phyloP scores from a whole-genome alignment of 2,329 filamentous ascomycete species.

The Neurospora crassa region DNA sequence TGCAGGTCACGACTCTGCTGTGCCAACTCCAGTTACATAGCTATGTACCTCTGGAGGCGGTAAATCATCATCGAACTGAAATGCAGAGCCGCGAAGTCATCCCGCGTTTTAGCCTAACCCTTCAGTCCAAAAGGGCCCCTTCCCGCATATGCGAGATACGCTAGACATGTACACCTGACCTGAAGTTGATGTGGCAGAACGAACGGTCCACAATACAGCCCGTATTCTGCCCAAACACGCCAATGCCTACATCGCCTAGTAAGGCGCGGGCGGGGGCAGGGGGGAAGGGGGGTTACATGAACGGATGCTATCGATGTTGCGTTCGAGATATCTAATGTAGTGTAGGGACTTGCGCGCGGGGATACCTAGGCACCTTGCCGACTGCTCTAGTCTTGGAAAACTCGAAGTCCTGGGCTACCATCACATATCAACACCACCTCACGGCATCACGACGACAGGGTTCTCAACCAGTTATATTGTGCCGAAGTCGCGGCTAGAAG shows the following conservation, averaged over 20 bases:
- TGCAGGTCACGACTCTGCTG: neutral
- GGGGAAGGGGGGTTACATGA: neutral
- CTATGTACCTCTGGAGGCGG: too few species aligned
- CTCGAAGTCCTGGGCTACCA: neutral
- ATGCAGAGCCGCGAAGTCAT: neutral
- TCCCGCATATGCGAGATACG: neutral
- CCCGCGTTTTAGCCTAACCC: neutral
- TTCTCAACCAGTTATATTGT: neutral
- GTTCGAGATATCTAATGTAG: neutral
- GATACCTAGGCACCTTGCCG: neutral
- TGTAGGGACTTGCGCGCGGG: neutral
- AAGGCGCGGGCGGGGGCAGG: neutral
- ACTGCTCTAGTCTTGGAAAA: neutral
- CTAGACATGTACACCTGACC: neutral
- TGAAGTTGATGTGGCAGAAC: neutral
- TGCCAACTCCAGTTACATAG: too few species aligned
- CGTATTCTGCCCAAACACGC: neutral
- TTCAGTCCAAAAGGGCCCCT: neutral
- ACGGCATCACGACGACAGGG: neutral
- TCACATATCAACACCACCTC: neutral
- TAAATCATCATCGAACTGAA: neutral
- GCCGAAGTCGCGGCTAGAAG: neutral
- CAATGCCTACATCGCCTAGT: neutral
- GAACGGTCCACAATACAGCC: neutral
- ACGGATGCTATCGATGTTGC: neutral